Percentiles rank a stretch among this genome's conserved stretches.
Evolutionary conservation across 1,284 basidiomycete species (phyloP).

Genomic region (Leccinum subatratum): DNA sequence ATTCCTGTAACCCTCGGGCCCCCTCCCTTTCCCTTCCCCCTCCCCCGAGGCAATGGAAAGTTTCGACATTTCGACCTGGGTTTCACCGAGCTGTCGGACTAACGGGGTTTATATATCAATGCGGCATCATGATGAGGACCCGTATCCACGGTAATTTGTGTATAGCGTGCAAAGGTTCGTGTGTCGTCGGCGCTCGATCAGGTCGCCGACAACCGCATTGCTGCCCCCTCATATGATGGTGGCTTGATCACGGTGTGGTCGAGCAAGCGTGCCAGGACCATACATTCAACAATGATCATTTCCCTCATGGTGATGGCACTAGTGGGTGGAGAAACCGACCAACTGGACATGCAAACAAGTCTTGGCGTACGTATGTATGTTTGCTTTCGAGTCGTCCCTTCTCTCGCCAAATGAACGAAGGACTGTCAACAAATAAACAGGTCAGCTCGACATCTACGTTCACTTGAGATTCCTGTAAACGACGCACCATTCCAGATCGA

Average conservation of each 20-base stretch:
- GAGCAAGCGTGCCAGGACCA: not conserved
- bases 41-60: not conserved
- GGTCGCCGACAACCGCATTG: slow-evolving; percentile 2
- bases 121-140: not conserved
- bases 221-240: not conserved
- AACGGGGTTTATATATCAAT: not conserved
- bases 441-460: no score
- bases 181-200: not conserved
- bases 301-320: not conserved
- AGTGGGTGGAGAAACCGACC: not conserved
- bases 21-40: not conserved
- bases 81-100: slow-evolving; percentile 1
- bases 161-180: not conserved
- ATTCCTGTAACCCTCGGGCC: not conserved
- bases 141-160: not conserved
- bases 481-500: slow-evolving; percentile 39
- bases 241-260: not conserved
- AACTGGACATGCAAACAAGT: not conserved
- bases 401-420: no score
- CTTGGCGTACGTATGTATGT: not conserved
- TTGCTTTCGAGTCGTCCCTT: not conserved
- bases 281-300: not conserved
- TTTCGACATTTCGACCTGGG: not conserved
- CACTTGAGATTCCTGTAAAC: not conserved
- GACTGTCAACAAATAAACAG: no score